Evolutionary conservation across 2,329 filamentous ascomycete genomes (phyloP).

Genomic region (Fonsecaea nubica): DNA sequence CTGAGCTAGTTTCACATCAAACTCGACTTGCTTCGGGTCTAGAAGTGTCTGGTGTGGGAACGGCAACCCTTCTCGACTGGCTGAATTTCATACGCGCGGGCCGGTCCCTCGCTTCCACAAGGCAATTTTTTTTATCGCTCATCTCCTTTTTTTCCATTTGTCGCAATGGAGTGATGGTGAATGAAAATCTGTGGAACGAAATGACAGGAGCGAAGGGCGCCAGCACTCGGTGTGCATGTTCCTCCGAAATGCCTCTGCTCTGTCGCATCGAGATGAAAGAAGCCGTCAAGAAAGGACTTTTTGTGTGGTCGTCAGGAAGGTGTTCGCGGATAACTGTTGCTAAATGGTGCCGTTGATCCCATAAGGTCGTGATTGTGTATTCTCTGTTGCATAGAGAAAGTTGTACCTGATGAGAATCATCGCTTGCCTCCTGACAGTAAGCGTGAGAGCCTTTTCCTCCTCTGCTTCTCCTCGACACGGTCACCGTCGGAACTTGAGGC

Average conservation of each 20-base stretch:
- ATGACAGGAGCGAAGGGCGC: not conserved
- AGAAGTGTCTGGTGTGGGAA: slow-evolving; percentile 13
- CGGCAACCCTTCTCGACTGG: slow-evolving; percentile 2
- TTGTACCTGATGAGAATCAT: slow-evolving; percentile 13
- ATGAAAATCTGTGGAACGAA: not conserved
- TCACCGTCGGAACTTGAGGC: slow-evolving; percentile 28
- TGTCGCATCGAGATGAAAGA: slow-evolving; percentile 6
- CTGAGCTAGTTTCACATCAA: slow-evolving; percentile 10
- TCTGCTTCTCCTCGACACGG: slow-evolving; percentile 26
- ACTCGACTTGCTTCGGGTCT: not conserved
- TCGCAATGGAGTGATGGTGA: not conserved
- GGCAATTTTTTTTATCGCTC: not conserved
- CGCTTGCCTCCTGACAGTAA: slow-evolving; percentile 32
- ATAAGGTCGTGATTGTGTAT: slow-evolving; percentile 7
- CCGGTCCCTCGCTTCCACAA: slow-evolving; percentile 14
- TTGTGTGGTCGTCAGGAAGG: slow-evolving; percentile 3
- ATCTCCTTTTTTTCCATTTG: not conserved
- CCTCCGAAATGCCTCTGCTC: not conserved
- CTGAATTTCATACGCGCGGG: slow-evolving; percentile 10
- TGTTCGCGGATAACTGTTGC: slow-evolving; percentile 14
- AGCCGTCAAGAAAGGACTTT: slow-evolving; percentile 18
- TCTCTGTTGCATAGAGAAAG: not conserved
- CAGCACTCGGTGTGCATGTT: not conserved
- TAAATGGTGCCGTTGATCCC: slow-evolving; percentile 7
- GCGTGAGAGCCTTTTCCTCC: slow-evolving; percentile 31